These are phyloP conservation scores for Eragrostis curvula DNA, from an alignment of 176 grass and related monocot species.

Conservation along the genomic window DNA sequence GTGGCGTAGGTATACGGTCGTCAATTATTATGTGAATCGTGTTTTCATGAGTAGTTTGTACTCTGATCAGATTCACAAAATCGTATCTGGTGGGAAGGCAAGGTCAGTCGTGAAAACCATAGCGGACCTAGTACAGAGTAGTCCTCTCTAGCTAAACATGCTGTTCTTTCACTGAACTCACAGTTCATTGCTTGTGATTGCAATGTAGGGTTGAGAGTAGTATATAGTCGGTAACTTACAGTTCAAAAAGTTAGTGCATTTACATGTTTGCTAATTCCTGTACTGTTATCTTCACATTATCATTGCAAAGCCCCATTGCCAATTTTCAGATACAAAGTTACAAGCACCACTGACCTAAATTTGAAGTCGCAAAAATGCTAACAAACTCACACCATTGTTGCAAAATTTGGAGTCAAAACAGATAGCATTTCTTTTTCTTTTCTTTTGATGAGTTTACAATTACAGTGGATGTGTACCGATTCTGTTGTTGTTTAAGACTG, in stretches of 20 bases:
- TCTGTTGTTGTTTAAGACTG: not conserved
- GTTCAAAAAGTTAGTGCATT: not conserved
- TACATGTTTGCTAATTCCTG: conserved; percentile 10
- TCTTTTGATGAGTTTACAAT: conserved; percentile 5
- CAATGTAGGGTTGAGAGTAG: not conserved
- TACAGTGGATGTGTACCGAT: not conserved
- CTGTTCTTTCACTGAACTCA: conserved; percentile 13
- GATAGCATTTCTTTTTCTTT: not conserved
- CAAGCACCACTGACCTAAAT: conserved; percentile 22
- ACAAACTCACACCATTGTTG: not conserved
- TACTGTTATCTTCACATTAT: conserved; percentile 2
- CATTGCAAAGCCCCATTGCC: not conserved
- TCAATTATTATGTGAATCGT: not conserved
- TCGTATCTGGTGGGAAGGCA: conserved; percentile 4
- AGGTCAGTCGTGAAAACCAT: not conserved
- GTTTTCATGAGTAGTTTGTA: conserved; percentile 21
- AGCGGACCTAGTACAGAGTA: not conserved
- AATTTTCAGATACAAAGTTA: conserved; percentile 38
- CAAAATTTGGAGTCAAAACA: not conserved
- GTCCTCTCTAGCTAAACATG: not conserved
- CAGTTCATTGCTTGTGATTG: conserved; percentile 9
- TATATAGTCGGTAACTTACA: not conserved
- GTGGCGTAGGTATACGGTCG: conserved; percentile 35
- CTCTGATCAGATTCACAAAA: conserved; percentile 1
- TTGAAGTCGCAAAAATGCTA: not conserved